These are phyloP conservation scores for Hygrophoropsis aurantiaca DNA, from an alignment of 768 basidiomycete genomes.

Conservation along the genomic window DNA sequence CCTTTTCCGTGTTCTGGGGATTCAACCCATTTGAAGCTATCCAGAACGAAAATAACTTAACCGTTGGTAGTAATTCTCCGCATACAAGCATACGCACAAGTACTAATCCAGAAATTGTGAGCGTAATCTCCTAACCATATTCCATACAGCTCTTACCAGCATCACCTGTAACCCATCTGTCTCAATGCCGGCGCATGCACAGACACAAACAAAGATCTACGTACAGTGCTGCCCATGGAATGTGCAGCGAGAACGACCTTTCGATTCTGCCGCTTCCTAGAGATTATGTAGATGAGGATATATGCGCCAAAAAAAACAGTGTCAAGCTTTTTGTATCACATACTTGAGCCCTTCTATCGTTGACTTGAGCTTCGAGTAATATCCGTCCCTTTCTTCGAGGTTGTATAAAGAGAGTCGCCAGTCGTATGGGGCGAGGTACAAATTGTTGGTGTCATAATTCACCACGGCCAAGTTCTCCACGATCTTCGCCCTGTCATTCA, in stretches of 20 bases:
- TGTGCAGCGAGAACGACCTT: slow-evolving; percentile 85
- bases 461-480: slow-evolving; percentile 93
- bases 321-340: slow-evolving; percentile 13
- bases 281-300: background rate
- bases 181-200: slow-evolving; percentile 36
- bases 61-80: too few relatives aligned
- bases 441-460: slow-evolving; percentile 89
- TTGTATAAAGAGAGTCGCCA: slow-evolving; percentile 90
- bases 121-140: slow-evolving; percentile 3
- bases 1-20: slow-evolving; percentile 79
- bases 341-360: slow-evolving; percentile 81
- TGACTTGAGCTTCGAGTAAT: slow-evolving; percentile 80
- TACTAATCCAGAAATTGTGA: slow-evolving; percentile 50
- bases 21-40: slow-evolving; percentile 96
- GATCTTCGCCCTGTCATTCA: slow-evolving; percentile 70
- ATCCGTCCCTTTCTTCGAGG: slow-evolving; percentile 87
- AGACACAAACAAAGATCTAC: slow-evolving; percentile 17
- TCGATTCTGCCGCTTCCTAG: slow-evolving; percentile 64
- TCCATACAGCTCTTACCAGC: slow-evolving; percentile 37
- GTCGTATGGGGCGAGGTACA: slow-evolving; percentile 84
- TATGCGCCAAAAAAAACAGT: too few relatives aligned
- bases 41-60: slow-evolving; percentile 1
- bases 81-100: slow-evolving; percentile 58
- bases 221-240: slow-evolving; percentile 82
- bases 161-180: slow-evolving; percentile 45